Base-by-base conservation (phyloP, 2,329 filamentous ascomycete species). In the Emergomyces pasteurianus region DNA sequence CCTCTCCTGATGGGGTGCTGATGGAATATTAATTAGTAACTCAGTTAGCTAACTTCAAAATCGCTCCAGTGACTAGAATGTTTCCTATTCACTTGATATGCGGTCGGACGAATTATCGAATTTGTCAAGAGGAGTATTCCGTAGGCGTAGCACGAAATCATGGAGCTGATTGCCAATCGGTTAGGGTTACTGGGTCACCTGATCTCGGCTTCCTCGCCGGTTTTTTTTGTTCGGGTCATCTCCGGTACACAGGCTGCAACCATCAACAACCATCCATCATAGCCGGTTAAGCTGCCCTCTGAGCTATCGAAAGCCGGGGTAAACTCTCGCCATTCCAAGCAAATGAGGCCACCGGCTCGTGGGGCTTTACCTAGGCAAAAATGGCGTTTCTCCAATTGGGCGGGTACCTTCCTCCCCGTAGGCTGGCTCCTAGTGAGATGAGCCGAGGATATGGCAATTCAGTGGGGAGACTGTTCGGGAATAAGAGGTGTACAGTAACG, bases 341-440 rank as follows among this genome's bases (percentile, higher is more conserved):
- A 28, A 57, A 43, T 31, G 14, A 31, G 38, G 38, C 36, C 23
- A 21, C 31, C 54, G 40, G 54, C 36, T 16, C 26, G 16, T 18
- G 16, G 54, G 23, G 4, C 21, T 57, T 57, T 57, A 21, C 54
- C 54, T 57, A 57, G 54, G 54, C 54, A 55, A 57, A 57, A 57
- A 57, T 42, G 40, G 23, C 40, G 18, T 40, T 57, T 34, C 54
- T 28, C 26, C 36, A 21, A 21, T n/a, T 43, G 38, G 54, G 38
- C 16, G 38, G 26, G 3, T 28, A 31, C 3, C 50, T 31, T 53
- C 50, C 7, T 9, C 50, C 50, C 50, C 50, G n/a, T 7, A 53
- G 21, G 14, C 38, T 26, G 38, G 28, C 49, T 16, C 23, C 40
- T 34, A 21, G 28, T 14, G 14, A 57, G 54, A 57, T 42, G 36